phyloP scores from a whole-genome alignment of 164 flowering plant genomes.

The Stephania cephalantha region DNA sequence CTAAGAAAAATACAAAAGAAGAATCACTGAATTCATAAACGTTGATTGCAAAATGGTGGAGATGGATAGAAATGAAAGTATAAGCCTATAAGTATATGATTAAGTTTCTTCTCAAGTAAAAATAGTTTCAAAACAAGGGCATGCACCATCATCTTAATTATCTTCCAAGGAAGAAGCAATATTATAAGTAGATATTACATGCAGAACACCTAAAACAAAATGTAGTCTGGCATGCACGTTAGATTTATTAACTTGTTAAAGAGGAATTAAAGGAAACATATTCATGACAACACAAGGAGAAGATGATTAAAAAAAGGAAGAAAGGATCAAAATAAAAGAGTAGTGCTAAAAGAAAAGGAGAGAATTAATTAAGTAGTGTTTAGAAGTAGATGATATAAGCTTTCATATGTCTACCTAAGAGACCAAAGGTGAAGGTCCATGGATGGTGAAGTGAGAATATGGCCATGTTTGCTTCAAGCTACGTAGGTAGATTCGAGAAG shows the following conservation, averaged over 20 bases:
- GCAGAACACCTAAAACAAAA: neutral
- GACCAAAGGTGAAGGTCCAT: constrained; percentile 32
- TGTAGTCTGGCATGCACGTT: neutral
- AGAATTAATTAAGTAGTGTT: no score
- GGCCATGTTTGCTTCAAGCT: constrained; percentile 16
- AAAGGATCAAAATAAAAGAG: no score
- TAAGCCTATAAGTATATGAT: neutral
- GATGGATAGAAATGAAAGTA: no score
- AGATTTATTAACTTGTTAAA: neutral
- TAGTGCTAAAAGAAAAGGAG: no score
- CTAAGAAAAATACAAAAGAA: neutral
- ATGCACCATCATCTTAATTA: no score
- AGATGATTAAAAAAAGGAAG: no score
- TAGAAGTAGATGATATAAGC: neutral
- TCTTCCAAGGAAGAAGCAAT: neutral
- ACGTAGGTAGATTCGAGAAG: neutral
- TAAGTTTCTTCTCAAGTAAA: neutral
- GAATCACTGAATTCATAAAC: neutral
- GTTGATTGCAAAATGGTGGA: no score
- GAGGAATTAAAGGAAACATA: neutral
- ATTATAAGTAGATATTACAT: neutral
- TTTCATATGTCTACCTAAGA: constrained; percentile 29
- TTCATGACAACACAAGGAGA: neutral
- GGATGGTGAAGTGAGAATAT: constrained; percentile 22
- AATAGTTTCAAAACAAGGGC: neutral